Conservation (phyloP, 2,329 filamentous ascomycete genomes). For the Truncatella angustata region DNA sequence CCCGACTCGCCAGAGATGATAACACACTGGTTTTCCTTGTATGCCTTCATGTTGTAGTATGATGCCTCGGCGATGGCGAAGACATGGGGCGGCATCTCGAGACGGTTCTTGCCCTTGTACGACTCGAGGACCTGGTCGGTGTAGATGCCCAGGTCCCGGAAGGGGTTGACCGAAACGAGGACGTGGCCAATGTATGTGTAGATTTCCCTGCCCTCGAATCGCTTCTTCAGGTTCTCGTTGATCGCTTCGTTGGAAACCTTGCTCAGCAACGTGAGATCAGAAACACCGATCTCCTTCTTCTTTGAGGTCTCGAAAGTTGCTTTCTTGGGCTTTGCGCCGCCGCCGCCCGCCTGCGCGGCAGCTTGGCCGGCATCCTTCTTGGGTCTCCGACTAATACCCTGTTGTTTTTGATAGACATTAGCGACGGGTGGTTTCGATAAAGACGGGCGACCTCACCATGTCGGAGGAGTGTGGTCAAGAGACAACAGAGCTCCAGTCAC, state of each 20-base stretch:
- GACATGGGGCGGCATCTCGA: constrained; percentile 93
- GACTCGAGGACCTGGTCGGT: constrained; percentile 90
- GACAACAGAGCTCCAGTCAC: too few species aligned
- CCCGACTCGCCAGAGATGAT: constrained; percentile 99
- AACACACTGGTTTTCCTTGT: constrained; percentile 98
- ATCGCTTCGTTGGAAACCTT: constrained; percentile 99
- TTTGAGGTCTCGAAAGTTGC: constrained; percentile 93
- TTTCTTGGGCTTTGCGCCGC: constrained; percentile 76
- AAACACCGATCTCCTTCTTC: constrained; percentile 99
- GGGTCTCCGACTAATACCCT: constrained; percentile 50
- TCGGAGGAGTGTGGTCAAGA: too few species aligned
- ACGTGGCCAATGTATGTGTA: constrained; percentile 99
- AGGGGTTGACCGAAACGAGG: constrained; percentile 97
- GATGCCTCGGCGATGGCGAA: constrained; percentile 91
- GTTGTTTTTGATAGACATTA: not conserved
- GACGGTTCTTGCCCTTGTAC: constrained; percentile 94
- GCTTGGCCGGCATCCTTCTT: constrained; percentile 45
- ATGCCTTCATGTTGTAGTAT: constrained; percentile 99
- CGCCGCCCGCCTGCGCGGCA: constrained; percentile 34
- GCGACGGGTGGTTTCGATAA: not conserved
- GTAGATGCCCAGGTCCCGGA: constrained; percentile 96
- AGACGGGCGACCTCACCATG: not conserved
- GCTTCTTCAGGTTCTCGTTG: constrained; percentile 98
- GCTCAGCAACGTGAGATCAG: constrained; percentile 93
- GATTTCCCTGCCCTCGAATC: constrained; percentile 95